A percentile compares a stretch with the other conserved stretches of the same genome.
Conservation (phyloP, 768 basidiomycete species). For the Chalciporus piperatus region DNA sequence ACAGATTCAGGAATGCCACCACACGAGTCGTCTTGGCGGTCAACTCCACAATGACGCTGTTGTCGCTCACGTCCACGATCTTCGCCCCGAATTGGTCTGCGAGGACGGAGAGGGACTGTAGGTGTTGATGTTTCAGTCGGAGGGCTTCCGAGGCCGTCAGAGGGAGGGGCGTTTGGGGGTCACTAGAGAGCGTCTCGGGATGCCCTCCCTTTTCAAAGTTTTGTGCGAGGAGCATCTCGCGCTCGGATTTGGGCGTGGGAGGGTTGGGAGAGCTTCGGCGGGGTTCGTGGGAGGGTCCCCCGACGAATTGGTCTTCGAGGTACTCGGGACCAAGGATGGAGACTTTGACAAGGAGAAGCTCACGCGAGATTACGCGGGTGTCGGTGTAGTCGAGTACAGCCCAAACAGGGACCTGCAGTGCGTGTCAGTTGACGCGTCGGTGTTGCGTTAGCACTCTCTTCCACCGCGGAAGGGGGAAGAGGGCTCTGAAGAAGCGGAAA, state of each 20-base stretch:
- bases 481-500: not conserved
- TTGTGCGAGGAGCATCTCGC: constrained; percentile 70
- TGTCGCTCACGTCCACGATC: constrained; percentile 92
- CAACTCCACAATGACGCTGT: constrained; percentile 93
- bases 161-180: constrained; percentile 34
- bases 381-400: constrained; percentile 98
- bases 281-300: constrained; percentile 81
- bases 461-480: not conserved
- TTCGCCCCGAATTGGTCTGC: constrained; percentile 87
- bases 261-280: constrained; percentile 36
- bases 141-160: constrained; percentile 84
- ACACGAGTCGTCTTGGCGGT: constrained; percentile 90
- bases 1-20: constrained; percentile 85
- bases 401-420: constrained; percentile 91
- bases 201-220: constrained; percentile 68
- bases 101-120: constrained; percentile 84
- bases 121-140: constrained; percentile 82
- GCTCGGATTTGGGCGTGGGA: constrained; percentile 53
- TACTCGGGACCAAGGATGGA: constrained; percentile 98
- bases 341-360: constrained; percentile 92
- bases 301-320: constrained; percentile 84
- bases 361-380: constrained; percentile 86
- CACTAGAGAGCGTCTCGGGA: constrained; percentile 24
- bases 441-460: too few relatives aligned
- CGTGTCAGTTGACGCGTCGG: not conserved